A percentile compares a stretch with the other conserved stretches of the same genome.
These are phyloP conservation scores for Linderniella brevidens DNA, from an alignment of 257 asterid genomes.

Conservation along the genomic window DNA sequence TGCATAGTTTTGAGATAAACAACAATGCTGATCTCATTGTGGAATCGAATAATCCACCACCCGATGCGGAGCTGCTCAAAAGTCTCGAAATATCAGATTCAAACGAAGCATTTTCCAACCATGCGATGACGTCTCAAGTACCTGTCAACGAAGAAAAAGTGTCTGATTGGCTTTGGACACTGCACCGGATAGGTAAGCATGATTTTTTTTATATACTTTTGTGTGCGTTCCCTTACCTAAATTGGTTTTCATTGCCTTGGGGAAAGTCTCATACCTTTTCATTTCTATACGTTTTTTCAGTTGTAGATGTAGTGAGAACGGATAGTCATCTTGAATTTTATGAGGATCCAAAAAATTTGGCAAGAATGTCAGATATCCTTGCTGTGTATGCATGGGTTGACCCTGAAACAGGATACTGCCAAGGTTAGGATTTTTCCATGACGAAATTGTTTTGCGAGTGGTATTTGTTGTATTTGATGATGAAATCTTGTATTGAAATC, in stretches of 20 bases:
- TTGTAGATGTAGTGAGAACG: conserved; percentile 95
- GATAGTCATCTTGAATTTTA: conserved; percentile 93
- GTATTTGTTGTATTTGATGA: conserved; percentile 4
- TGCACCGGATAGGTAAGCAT: conserved; percentile 70
- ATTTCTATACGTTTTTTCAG: conserved; percentile 16
- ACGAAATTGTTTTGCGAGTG: conserved; percentile 1
- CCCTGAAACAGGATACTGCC: conserved; percentile 97
- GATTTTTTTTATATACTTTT: no score
- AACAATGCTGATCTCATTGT: conserved; percentile 76
- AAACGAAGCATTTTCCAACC: conserved; percentile 32
- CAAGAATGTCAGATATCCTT: conserved; percentile 96
- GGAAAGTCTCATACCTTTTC: no score
- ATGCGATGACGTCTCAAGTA: conserved; percentile 35
- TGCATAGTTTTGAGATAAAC: conserved; percentile 79
- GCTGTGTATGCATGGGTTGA: conserved; percentile 98
- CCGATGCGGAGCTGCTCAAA: conserved; percentile 31
- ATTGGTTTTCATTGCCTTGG: conserved; percentile 1
- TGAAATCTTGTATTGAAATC: conserved; percentile 12
- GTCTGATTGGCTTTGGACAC: conserved; percentile 98
- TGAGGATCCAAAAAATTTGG: conserved; percentile 77
- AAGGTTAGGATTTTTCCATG: conserved; percentile 35
- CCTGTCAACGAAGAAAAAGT: conserved; percentile 51
- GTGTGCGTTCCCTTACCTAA: no score
- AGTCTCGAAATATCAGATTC: conserved; percentile 49
- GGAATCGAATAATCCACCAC: conserved; percentile 42